phyloP scores from a whole-genome alignment of 768 basidiomycete species.

The Boletus sensibilis region DNA sequence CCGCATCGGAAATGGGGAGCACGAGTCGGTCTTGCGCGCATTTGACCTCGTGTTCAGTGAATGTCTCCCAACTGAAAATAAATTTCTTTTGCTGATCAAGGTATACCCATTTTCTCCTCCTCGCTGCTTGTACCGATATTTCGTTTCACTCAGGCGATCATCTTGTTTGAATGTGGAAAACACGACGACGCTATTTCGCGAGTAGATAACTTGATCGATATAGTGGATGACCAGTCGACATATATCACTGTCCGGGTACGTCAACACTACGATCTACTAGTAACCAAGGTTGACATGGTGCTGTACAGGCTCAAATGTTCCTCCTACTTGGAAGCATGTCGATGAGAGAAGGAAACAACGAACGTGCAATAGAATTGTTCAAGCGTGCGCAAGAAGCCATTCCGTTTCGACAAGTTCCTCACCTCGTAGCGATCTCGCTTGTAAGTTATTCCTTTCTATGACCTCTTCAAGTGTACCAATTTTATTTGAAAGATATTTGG shows the following conservation, averaged over 20 bases:
- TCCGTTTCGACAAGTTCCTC: not conserved
- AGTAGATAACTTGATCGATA: not conserved
- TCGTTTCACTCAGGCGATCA: not conserved
- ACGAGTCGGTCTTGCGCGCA: not conserved
- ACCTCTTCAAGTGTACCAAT: not conserved
- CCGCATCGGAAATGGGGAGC: not conserved
- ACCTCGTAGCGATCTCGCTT: conserved; percentile 4
- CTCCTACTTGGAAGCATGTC: not conserved
- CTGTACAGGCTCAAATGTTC: not conserved
- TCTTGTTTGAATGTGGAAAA: conserved; percentile 11
- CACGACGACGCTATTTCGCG: conserved; percentile 9
- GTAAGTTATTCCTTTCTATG: not conserved
- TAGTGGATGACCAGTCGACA: not conserved
- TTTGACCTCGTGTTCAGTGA: conserved; percentile 13
- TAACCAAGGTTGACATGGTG: not conserved
- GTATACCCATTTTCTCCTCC: too few species aligned
- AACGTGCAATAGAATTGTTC: not conserved
- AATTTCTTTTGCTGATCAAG: too few species aligned
- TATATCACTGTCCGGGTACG: conserved; percentile 9
- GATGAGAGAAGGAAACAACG: not conserved
- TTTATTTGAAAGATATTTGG: conserved; percentile 4
- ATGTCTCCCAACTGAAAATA: not conserved
- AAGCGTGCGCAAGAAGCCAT: not conserved
- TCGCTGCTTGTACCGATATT: rapidly evolving
- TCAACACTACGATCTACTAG: rapidly evolving